Evolutionary conservation across 225 moss, liverwort and hornwort species (phyloP).

Genomic region (Ulota crispa): DNA sequence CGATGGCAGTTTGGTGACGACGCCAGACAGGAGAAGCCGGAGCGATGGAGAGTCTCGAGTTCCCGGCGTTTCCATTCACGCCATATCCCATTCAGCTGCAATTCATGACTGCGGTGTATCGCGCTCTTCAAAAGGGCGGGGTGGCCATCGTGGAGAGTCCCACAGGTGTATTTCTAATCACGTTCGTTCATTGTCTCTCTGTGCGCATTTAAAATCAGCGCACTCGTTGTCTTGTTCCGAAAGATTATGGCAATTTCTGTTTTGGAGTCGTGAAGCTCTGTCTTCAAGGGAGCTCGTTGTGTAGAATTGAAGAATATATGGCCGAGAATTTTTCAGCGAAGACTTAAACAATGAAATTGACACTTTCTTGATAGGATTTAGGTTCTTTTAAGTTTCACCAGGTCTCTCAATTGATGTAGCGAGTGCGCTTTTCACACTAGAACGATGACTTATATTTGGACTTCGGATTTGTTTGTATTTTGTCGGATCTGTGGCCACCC

Average conservation of each 20-base stretch:
- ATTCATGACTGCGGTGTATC: constrained; percentile 90
- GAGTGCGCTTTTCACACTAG: neutral
- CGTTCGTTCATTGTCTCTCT: neutral
- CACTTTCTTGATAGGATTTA: neutral
- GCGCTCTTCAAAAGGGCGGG: constrained; percentile 77
- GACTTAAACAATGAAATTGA: neutral
- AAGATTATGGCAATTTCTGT: neutral
- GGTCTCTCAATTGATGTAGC: neutral
- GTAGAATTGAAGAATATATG: neutral
- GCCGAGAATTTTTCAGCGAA: neutral
- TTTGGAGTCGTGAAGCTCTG: neutral
- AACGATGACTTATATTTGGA: neutral
- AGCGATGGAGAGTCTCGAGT: constrained; percentile 41
- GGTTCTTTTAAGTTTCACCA: constrained; percentile 5
- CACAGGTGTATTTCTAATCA: constrained; percentile 47
- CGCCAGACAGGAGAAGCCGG: neutral
- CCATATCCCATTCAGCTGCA: constrained; percentile 87
- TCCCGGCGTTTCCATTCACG: constrained; percentile 89
- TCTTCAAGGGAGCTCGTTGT: neutral
- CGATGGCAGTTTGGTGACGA: neutral
- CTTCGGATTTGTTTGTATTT: neutral
- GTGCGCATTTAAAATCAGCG: neutral
- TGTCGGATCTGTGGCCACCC: neutral
- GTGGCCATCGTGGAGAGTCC: constrained; percentile 96
- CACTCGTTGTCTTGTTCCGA: neutral